phyloP scores from a whole-genome alignment of 176 grass and related monocot species.

The Oryza punctata region DNA sequence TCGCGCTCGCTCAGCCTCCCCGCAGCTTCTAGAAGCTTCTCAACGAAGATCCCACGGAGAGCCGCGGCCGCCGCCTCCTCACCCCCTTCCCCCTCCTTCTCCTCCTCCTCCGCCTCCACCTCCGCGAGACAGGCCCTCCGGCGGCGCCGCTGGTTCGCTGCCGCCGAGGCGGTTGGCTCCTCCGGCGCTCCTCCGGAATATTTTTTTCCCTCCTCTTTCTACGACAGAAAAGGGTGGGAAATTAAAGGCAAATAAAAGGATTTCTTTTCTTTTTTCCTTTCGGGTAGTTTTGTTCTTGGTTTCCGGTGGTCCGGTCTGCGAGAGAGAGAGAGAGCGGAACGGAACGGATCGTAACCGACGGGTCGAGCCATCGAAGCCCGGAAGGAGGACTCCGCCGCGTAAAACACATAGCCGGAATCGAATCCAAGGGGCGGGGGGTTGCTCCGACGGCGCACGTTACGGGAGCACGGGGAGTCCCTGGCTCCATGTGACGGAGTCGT shows the following conservation, averaged over 20 bases:
- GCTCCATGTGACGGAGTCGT: constrained; percentile 3
- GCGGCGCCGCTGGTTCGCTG: constrained; percentile 38
- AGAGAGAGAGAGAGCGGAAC: background rate
- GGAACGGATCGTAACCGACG: constrained; percentile 31
- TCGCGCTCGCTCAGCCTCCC: constrained; percentile 2
- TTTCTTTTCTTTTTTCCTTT: constrained; percentile 19
- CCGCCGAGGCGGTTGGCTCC: constrained; percentile 41
- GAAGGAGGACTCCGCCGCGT: background rate
- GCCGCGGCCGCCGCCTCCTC: background rate
- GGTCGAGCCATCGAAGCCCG: background rate
- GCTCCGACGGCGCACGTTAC: background rate
- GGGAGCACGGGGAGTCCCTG: background rate
- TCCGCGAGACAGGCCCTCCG: background rate
- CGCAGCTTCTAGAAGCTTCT: constrained; percentile 44
- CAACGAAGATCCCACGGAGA: background rate
- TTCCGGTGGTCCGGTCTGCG: constrained; percentile 37
- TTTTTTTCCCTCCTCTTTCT: constrained; percentile 25
- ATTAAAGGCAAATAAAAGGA: constrained; percentile 42
- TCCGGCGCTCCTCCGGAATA: constrained; percentile 47
- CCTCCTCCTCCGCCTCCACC: background rate
- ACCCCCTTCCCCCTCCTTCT: background rate
- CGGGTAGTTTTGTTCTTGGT: constrained; percentile 33
- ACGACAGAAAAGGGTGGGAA: constrained; percentile 30
- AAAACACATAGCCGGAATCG: background rate
- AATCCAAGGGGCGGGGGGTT: background rate